Evolutionary conservation across 306 rosid species (phyloP).

Genomic region (Alnus rubra): DNA sequence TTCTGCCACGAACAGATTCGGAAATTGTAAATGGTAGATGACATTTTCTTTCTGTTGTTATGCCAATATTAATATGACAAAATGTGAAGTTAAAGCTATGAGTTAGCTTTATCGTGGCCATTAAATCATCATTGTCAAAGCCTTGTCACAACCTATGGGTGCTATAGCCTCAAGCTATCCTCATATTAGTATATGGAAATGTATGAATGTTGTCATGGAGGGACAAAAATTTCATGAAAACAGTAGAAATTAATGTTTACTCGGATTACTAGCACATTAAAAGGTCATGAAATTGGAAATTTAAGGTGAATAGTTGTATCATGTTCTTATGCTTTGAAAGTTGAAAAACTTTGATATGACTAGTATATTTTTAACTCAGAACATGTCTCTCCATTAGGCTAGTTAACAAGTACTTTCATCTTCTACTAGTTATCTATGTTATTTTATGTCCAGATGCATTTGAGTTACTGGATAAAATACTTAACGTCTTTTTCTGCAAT

Average conservation of each 20-base stretch:
- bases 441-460: constrained; percentile 13
- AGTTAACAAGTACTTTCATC: background rate
- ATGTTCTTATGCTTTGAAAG: background rate
- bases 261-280: background rate
- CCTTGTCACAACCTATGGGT: background rate
- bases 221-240: background rate
- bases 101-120: background rate
- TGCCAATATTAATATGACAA: background rate
- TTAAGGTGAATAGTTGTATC: background rate
- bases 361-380: background rate
- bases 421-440: background rate
- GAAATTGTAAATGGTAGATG: background rate
- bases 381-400: background rate
- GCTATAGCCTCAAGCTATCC: background rate
- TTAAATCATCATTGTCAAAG: background rate
- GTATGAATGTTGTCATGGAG: background rate
- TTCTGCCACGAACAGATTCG: background rate
- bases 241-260: background rate
- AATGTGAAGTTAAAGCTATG: background rate
- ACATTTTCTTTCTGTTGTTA: background rate
- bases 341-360: background rate
- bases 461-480: background rate
- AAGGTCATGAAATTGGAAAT: background rate
- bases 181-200: background rate
- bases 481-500: background rate